Evolutionary conservation across 2,329 filamentous ascomycete species (phyloP).

Genomic region (Ustilaginoidea virens): DNA sequence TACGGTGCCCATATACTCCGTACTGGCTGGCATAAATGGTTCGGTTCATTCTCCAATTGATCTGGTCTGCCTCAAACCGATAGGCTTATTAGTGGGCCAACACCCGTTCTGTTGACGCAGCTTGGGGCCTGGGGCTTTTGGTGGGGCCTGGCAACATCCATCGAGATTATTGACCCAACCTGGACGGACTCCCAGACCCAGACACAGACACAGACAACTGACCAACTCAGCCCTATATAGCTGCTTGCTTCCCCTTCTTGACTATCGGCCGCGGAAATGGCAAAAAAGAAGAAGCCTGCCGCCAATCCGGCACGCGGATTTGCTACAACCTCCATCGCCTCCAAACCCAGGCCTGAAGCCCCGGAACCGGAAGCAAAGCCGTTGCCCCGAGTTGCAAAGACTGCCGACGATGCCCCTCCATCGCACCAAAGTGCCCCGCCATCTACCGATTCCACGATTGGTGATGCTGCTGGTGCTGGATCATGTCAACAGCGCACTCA

Average conservation of each 20-base stretch:
- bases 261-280: conserved; percentile 34
- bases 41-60: no score
- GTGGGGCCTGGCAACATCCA: no score
- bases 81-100: no score
- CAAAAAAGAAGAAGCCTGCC: conserved; percentile 84
- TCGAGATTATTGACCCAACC: no score
- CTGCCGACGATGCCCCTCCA: conserved; percentile 11
- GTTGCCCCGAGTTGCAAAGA: conserved; percentile 10
- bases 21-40: no score
- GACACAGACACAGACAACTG: no score
- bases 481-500: conserved; percentile 7
- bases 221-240: no score
- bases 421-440: conserved; percentile 12
- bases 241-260: not conserved
- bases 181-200: no score
- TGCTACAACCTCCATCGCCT: conserved; percentile 83
- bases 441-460: conserved; percentile 7
- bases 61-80: no score
- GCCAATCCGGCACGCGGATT: conserved; percentile 84
- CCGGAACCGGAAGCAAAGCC: conserved; percentile 19
- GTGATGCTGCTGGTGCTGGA: conserved; percentile 2
- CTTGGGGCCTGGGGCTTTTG: no score
- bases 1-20: no score
- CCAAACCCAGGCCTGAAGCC: conserved; percentile 55
- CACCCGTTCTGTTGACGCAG: no score